Evolutionary conservation across 768 basidiomycete genomes (phyloP).

Genomic region (Cystofilobasidium macerans): DNA sequence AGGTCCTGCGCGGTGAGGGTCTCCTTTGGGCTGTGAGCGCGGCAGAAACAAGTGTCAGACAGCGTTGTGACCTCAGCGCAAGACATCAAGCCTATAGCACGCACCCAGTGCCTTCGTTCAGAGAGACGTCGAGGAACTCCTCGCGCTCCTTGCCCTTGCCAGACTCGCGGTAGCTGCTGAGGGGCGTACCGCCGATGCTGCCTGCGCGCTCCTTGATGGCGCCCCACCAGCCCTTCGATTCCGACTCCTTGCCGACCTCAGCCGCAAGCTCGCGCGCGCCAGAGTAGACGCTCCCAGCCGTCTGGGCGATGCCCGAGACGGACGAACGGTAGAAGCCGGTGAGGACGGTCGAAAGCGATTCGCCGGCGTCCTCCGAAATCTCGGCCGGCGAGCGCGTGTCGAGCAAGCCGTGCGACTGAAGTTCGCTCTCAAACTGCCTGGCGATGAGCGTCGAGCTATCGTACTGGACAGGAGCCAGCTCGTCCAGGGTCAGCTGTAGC

Average conservation of each 20-base stretch:
- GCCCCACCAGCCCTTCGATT: background rate
- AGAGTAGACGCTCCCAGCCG: constrained; percentile 2
- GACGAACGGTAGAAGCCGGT: constrained; percentile 1
- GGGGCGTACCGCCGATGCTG: background rate
- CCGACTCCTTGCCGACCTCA: background rate
- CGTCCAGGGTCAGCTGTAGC: background rate
- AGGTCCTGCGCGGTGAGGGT: background rate
- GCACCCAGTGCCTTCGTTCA: background rate
- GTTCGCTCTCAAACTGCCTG: constrained; percentile 17
- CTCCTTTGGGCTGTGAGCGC: background rate
- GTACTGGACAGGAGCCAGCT: background rate
- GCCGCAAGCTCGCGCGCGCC: constrained; percentile 6
- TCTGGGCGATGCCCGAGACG: background rate
- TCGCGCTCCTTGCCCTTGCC: constrained; percentile 3
- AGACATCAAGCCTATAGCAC: background rate
- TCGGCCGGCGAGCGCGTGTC: constrained; percentile 17
- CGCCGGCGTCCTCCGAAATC: constrained; percentile 3
- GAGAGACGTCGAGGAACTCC: background rate
- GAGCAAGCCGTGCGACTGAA: constrained; percentile 12
- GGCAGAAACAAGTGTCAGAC: background rate
- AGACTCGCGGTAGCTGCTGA: background rate
- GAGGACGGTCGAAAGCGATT: constrained; percentile 11
- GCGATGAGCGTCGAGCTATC: constrained; percentile 12
- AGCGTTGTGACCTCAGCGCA: background rate
- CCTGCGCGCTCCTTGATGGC: constrained; percentile 1